Evolutionary conservation across 495 filamentous ascomycete species (phyloP), one percentile per base, ranked within the genome.

Genomic region (Aspergillus conjunctus): DNA sequence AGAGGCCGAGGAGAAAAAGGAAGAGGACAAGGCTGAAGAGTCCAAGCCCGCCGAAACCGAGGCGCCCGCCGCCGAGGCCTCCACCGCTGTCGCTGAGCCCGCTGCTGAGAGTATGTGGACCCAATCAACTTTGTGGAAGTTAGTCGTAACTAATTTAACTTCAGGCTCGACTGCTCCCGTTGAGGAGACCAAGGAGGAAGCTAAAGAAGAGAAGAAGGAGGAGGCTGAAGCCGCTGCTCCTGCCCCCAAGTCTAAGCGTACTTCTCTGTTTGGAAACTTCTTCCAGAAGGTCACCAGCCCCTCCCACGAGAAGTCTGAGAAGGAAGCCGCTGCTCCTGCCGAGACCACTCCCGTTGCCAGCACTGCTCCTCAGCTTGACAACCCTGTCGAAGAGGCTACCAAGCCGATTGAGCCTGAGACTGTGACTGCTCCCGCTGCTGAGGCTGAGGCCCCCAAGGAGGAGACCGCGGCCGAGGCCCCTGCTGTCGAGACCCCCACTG

Each of bases 1-100:
- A 56, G 85, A 87, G 70, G 70, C 80, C 52, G 85, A 89, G 77
- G 77, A 82, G 65, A 71, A 81, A 61, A 80, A 85, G 72, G 72
- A 81, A 71, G 69, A 75, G 53, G 26, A 26, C 26, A 78, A 81
- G 71, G 63, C 68, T 15, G 76, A 73, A 53, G 74, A 79, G 53
- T 58, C 66, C 41, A 69, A 74, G 66, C 60, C 74, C 51, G 70
- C 72, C 39, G 69, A 73, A 64, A 49, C 66, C 50, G 71, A 75
- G 57, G 41, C 71, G 53, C 54, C 66, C 43, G 57, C 44, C 48
- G 30, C 64, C 49, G 71, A 71, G 55, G 39, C 65, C 14, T 45
- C 61, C n/a, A 48, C 68, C 64, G 61, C 67, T 43, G 61, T 66
- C 43, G 71, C 51, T 31, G 57, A 59, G 20, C 68, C 54, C 60